Base-by-base conservation (phyloP, 2,329 filamentous ascomycete species). In the Chalaropsis thielavioides region DNA sequence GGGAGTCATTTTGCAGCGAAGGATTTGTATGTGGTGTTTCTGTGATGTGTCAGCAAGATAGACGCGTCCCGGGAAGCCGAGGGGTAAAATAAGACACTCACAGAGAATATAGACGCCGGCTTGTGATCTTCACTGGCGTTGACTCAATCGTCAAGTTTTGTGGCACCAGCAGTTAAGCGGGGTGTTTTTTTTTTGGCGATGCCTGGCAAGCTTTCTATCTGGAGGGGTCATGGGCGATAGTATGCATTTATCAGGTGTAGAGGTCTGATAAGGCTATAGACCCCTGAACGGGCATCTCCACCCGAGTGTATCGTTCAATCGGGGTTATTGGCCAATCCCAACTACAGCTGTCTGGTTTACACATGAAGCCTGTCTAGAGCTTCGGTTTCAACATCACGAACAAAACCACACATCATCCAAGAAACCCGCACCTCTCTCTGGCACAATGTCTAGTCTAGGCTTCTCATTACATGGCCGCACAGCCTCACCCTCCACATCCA, bases 1-100 rank as follows among this genome's bases (percentile, higher is more conserved):
- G 69, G 75, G 73, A 76, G 83, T 83, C 82, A 84, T 84, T 64
- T 70, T 79, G 69, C 31, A 24, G 38, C 24, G 31, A n/a, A 58
- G 51, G 7, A 19, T 15, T 43, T 10, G 10, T 54, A 19, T 6
- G 10, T 31, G 38, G 38, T 61, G 59, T 40, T 31, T 38, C n/a
- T 49, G 3, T 19, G 22, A 54, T 62, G 31, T 44, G 24, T 60
- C 19, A 66, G 56, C 44, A 22, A 64, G 35, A 11, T 11, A 64
- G 35, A 11, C 11, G 31, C 15, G 22, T 17, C 41, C 11, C 7
- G 38, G 43, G 56, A 61, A 13, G 13, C 1, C 24, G n/a, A 62
- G 17, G 13, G 3, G 10, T n/a, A 7, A 10, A 17, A 17, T 19
- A 11, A 58, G 4, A 38, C 24, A 58, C 54, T 58, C 44, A 46